Evolutionary conservation across 768 basidiomycete species (phyloP).

Genomic region (Boletus sensibilis): DNA sequence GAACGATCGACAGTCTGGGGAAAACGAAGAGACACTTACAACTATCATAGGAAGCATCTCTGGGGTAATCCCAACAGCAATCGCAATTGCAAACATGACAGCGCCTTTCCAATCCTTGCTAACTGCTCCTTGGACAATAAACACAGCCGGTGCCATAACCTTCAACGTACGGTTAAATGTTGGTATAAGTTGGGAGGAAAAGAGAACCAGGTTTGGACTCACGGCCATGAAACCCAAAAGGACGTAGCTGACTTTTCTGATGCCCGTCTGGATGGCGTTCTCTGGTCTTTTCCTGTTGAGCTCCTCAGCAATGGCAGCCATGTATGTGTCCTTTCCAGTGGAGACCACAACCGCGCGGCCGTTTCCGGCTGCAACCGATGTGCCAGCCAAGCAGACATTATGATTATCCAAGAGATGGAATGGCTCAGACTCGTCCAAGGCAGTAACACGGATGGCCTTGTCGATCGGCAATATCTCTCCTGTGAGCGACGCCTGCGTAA

Average conservation of each 20-base stretch:
- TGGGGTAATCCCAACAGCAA: conserved; percentile 33
- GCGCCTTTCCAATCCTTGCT: conserved; percentile 33
- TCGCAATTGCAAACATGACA: conserved; percentile 32
- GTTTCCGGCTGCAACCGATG: conserved; percentile 34
- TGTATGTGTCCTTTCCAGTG: conserved; percentile 35
- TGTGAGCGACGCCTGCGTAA: conserved; percentile 37
- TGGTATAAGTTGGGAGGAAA: background rate
- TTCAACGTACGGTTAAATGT: conserved; percentile 1
- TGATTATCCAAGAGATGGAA: conserved; percentile 33
- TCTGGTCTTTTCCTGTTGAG: conserved; percentile 33
- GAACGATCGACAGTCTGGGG: background rate
- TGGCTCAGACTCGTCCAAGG: conserved; percentile 14
- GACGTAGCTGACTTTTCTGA: conserved; percentile 35
- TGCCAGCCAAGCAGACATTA: conserved; percentile 36
- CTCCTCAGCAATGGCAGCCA: conserved; percentile 37
- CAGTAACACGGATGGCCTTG: conserved; percentile 21
- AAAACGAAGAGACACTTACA: conserved; percentile 13
- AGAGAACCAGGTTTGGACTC: background rate
- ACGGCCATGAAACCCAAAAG: conserved; percentile 33
- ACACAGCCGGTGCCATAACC: conserved; percentile 33
- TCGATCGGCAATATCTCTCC: conserved; percentile 38
- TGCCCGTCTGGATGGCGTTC: conserved; percentile 34
- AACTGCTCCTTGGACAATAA: conserved; percentile 31
- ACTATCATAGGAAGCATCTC: conserved; percentile 37
- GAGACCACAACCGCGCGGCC: conserved; percentile 32